Conservation (phyloP, 768 basidiomycete genomes). For the Russula emetica region DNA sequence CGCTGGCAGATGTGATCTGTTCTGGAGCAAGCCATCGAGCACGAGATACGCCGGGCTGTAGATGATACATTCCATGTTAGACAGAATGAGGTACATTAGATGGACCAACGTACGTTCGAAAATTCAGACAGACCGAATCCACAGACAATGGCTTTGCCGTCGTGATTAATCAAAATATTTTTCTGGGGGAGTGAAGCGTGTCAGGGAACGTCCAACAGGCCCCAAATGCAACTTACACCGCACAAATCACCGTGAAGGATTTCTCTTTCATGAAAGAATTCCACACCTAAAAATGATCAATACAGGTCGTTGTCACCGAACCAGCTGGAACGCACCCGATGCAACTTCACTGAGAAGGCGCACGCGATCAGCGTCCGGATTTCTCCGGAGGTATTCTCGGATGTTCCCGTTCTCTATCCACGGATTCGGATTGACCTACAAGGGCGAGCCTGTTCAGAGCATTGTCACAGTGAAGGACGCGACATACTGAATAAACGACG, state of each 20-base stretch:
- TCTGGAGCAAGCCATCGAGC: constrained; percentile 21
- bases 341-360: constrained; percentile 40
- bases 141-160: constrained; percentile 40
- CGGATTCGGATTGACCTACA: constrained; percentile 44
- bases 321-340: constrained; percentile 32
- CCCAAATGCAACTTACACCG: constrained; percentile 21
- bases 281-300: constrained; percentile 17
- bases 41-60: constrained; percentile 24
- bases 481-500: constrained; percentile 22
- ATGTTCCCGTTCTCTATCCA: constrained; percentile 45
- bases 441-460: neutral
- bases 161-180: constrained; percentile 44
- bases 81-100: neutral
- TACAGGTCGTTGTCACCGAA: constrained; percentile 10
- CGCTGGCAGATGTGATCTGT: neutral
- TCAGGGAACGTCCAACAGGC: neutral
- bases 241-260: constrained; percentile 29
- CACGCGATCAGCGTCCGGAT: constrained; percentile 37
- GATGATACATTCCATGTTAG: constrained; percentile 13
- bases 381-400: constrained; percentile 35
- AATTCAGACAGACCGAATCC: constrained; percentile 43
- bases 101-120: constrained; percentile 2
- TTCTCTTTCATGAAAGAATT: constrained; percentile 23
- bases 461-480: neutral
- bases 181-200: constrained; percentile 32